Base-by-base conservation (phyloP, 305 asterid genomes). In the Solanum aculeatissimum region DNA sequence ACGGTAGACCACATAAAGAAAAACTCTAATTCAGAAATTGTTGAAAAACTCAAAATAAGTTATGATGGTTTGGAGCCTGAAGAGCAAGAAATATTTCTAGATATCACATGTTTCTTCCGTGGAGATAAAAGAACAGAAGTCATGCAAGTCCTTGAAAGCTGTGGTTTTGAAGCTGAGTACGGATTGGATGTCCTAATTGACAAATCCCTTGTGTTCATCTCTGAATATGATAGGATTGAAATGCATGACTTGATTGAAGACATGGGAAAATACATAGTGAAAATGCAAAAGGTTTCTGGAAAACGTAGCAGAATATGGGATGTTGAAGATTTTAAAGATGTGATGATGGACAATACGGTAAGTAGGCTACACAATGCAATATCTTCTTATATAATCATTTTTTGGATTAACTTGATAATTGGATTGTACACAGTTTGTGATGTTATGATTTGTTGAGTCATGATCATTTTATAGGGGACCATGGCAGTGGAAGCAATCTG, bases 51-150 rank as follows among this genome's bases (percentile, higher is more conserved):
- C 32, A 60, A 21, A 21, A 60, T 21, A 21, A 60, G 15, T 11
- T 60, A 60, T 60, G 68, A 60, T 23, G 16, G 68, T 0, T 23
- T 60, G 35, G 68, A 58, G 32, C 15, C 15, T 3, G 16, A 21
- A 54, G 23, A 54, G 23, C 60, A 19, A 54, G 3, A 54, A 3
- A 54, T 54, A 18, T 54, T 54, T 54, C 4, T 55, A 7, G 27
- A 55, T 55, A 8, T 19, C 0, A 13, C 63, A 55, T 55, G 63
- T 55, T 55, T 23, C 68, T 60, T 60, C 2, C 66, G 32, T 0
- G 25, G 63, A 3, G 0, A 9, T 16, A 0, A n/a, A 0, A 57
- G 4, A 57, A 13, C 1, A 3, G 0, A 1, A 4, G 18, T 51
- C 55, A 14, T 51, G 55, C 55, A 51, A 51, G 14, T 51, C 7